A percentile compares a stretch with the other conserved stretches of the same genome.
Evolutionary conservation across 768 basidiomycete species (phyloP).

Genomic region (Tricholoma flavovirens): DNA sequence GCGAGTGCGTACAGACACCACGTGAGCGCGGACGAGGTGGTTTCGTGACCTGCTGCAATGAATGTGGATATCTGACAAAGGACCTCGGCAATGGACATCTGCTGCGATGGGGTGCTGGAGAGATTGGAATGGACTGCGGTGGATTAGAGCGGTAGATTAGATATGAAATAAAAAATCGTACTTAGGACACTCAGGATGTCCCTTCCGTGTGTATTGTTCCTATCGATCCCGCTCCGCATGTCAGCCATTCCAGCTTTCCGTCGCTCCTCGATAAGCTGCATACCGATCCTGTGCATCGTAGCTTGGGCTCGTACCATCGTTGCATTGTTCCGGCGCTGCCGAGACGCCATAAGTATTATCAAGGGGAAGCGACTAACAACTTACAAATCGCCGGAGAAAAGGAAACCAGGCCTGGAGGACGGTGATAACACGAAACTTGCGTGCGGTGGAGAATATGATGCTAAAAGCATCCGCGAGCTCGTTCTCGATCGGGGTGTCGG

Average conservation of each 20-base stretch:
- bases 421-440: constrained; percentile 46
- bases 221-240: constrained; percentile 2
- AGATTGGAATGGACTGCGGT: constrained; percentile 55
- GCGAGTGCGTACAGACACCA: constrained; percentile 59
- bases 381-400: constrained; percentile 45
- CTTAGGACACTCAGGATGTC: constrained; percentile 55
- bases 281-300: constrained; percentile 50
- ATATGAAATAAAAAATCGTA: constrained; percentile 22
- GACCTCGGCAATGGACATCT: constrained; percentile 53
- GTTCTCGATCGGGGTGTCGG: constrained; percentile 30
- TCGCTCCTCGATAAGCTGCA: constrained; percentile 47
- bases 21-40: constrained; percentile 49
- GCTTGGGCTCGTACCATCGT: constrained; percentile 37
- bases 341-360: background rate
- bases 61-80: constrained; percentile 62
- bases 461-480: constrained; percentile 53
- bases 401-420: constrained; percentile 57
- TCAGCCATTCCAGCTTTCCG: constrained; percentile 31
- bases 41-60: constrained; percentile 62
- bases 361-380: constrained; percentile 15
- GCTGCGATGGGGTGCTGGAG: constrained; percentile 33
- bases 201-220: constrained; percentile 31
- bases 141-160: background rate
- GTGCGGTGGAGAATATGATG: constrained; percentile 47
- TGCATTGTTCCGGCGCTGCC: constrained; percentile 41